phyloP scores from a whole-genome alignment of 305 asterid species.

The Nicotiana rustica region DNA sequence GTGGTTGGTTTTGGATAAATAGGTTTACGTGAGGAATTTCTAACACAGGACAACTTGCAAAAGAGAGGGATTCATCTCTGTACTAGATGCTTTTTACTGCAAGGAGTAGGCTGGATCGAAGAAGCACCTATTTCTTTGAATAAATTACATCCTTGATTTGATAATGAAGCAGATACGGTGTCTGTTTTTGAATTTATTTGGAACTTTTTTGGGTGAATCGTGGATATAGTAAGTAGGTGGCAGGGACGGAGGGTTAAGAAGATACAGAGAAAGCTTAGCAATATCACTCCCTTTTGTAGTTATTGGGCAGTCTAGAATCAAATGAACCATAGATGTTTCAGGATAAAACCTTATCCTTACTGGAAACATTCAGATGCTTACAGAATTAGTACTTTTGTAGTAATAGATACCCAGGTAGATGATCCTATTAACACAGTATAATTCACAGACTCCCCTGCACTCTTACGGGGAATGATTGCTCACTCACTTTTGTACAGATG shows the following conservation, averaged over 20 bases:
- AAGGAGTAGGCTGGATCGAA: background rate
- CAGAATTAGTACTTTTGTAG: background rate
- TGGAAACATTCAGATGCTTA: background rate
- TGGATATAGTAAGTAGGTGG: background rate
- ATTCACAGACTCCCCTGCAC: background rate
- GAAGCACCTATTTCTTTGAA: background rate
- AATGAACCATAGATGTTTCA: background rate
- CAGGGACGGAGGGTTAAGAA: background rate
- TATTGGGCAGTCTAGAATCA: background rate
- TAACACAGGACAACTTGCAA: constrained; percentile 1
- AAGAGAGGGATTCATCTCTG: background rate
- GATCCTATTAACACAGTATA: background rate
- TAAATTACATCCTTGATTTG: background rate
- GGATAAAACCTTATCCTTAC: background rate
- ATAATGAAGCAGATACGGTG: background rate
- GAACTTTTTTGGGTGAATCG: background rate
- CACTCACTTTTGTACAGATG: background rate
- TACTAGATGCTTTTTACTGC: background rate
- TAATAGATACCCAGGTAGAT: background rate
- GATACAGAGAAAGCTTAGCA: background rate
- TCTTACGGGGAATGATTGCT: background rate
- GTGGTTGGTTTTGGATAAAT: background rate
- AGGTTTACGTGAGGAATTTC: background rate
- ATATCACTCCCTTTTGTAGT: background rate
- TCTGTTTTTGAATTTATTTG: background rate